phyloP scores from a whole-genome alignment of 2,329 filamentous ascomycete genomes.

The Fusarium domesticum region DNA sequence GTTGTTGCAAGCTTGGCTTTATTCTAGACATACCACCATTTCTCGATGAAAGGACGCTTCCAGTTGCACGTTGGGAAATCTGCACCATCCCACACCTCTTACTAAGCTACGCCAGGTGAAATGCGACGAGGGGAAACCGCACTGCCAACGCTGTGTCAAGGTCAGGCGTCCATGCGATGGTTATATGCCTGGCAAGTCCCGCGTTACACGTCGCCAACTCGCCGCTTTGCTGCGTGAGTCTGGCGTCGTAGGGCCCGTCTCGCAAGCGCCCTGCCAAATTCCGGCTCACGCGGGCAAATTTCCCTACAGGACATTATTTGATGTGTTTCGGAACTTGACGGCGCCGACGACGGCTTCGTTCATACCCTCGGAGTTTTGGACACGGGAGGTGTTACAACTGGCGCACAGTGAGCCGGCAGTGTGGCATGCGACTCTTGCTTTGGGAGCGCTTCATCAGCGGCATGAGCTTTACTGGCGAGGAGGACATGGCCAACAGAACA shows the following conservation, averaged over 20 bases:
- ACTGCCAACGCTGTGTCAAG: conserved; percentile 27
- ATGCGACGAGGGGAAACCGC: conserved; percentile 35
- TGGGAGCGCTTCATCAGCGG: conserved; percentile 35
- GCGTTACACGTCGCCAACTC: conserved; percentile 33
- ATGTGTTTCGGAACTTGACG: conserved; percentile 36
- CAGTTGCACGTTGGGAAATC: neutral
- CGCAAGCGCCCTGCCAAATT: conserved; percentile 21
- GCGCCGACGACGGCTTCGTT: conserved; percentile 28
- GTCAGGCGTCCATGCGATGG: conserved; percentile 35
- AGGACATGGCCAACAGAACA: conserved; percentile 2
- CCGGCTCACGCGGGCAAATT: conserved; percentile 9
- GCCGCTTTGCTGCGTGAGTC: conserved; percentile 28
- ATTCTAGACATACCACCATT: no score
- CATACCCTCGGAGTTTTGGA: conserved; percentile 35
- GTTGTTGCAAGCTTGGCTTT: no score
- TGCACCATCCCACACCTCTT: conserved; percentile 2
- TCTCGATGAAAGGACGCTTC: no score
- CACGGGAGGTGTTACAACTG: conserved; percentile 31
- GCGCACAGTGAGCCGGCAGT: conserved; percentile 36
- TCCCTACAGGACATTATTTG: conserved; percentile 28
- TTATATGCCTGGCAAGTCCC: conserved; percentile 26
- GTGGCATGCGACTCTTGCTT: conserved; percentile 35
- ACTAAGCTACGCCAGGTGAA: conserved; percentile 35
- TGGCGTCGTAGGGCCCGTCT: conserved; percentile 31
- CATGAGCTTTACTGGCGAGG: conserved; percentile 19